These are phyloP conservation scores for Scleroderma bovista DNA, from an alignment of 768 basidiomycete species.

Conservation along the genomic window DNA sequence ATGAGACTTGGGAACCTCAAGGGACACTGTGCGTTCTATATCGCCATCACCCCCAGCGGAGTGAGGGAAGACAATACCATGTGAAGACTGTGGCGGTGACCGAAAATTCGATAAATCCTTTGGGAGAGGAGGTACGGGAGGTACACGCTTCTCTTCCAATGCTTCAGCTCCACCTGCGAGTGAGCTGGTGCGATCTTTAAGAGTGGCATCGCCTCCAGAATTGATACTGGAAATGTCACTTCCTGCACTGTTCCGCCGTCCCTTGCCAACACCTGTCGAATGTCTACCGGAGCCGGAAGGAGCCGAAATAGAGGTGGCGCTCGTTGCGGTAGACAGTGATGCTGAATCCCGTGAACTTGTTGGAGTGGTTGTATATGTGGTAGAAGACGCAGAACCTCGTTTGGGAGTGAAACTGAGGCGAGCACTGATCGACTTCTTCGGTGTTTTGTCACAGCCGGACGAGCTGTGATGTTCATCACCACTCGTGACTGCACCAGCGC, in stretches of 20 bases:
- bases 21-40: constrained; percentile 42
- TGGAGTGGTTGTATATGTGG: constrained; percentile 75
- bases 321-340: constrained; percentile 73
- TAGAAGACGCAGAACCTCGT: constrained; percentile 85
- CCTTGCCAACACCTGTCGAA: constrained; percentile 53
- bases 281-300: constrained; percentile 63
- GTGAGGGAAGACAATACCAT: constrained; percentile 47
- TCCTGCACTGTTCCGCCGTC: constrained; percentile 75
- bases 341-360: constrained; percentile 87
- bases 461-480: constrained; percentile 53
- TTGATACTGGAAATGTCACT: constrained; percentile 79
- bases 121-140: constrained; percentile 88
- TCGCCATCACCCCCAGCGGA: constrained; percentile 41
- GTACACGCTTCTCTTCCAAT: constrained; percentile 64
- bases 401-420: constrained; percentile 80
- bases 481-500: constrained; percentile 40
- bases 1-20: constrained; percentile 41
- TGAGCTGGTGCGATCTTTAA: constrained; percentile 65
- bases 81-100: constrained; percentile 59
- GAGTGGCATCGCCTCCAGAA: constrained; percentile 46
- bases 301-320: constrained; percentile 65
- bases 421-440: constrained; percentile 58
- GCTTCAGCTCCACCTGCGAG: constrained; percentile 55
- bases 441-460: constrained; percentile 52
- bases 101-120: constrained; percentile 81